Conservation (phyloP, 768 basidiomycete genomes). For the Xanthoconium purpureum region DNA sequence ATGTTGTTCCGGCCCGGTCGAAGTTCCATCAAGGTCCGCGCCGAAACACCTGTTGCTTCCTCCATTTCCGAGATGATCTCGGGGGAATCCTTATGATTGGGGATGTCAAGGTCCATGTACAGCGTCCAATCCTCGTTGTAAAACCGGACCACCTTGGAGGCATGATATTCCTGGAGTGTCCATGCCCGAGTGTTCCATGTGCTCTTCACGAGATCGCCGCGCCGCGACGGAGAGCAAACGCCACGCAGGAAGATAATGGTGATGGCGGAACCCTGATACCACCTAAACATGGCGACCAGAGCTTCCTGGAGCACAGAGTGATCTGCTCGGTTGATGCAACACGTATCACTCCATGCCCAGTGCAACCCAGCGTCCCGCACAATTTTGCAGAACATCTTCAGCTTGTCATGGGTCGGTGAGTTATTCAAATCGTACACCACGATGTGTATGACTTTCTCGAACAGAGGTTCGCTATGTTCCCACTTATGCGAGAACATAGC, state of each 20-base stretch:
- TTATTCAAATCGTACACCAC: background rate
- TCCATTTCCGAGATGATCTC: background rate
- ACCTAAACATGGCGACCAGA: background rate
- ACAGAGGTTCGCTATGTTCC: background rate
- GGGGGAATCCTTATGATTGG: background rate
- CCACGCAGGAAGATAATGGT: background rate
- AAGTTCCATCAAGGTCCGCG: background rate
- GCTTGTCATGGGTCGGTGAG: background rate
- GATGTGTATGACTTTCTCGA: background rate
- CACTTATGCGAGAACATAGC: background rate
- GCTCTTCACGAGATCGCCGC: background rate
- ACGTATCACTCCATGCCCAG: constrained; percentile 3
- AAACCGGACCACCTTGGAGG: background rate
- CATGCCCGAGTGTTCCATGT: background rate
- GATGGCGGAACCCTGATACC: background rate
- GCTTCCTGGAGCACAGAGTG: background rate
- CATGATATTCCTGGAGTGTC: background rate
- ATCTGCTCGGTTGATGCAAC: background rate
- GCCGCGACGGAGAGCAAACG: background rate
- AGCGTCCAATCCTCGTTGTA: background rate
- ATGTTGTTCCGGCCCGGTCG: background rate
- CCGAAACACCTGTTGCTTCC: background rate
- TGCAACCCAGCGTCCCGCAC: background rate
- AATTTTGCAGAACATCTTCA: constrained; percentile 1
- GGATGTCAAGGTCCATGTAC: background rate